Evolutionary conservation across 306 rosid genomes (phyloP), one percentile per base, ranked within the genome.

Genomic region (Luffa acutangula): DNA sequence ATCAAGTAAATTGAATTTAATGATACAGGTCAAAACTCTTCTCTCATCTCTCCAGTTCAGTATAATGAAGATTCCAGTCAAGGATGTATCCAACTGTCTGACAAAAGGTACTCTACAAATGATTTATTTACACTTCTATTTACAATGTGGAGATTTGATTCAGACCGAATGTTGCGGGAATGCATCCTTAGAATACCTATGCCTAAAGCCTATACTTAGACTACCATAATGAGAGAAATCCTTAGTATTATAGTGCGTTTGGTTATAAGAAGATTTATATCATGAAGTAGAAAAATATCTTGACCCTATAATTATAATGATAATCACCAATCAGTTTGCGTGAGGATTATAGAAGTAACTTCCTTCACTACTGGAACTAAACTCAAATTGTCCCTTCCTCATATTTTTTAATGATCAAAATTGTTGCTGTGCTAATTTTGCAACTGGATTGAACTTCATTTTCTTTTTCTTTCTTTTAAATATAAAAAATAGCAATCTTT

Each of bases 21-120:
- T 76, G 57, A 77, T 82, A 72, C 89, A 95, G 96, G 97, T 93
- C 75, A 86, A 81, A 78, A 88, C 92, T 78, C 86, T 89, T 89
- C 66, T 95, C 83, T 86, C 96, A 73, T 81, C 87, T 87, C 96
- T 83, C 81, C 82, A 87, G 77, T 95, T 89, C 83, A 83, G 81
- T 75, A 78, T 95, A 82, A 74, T 91, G 84, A 89, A 87, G 88
- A 85, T 95, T 90, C 85, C 96, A 36, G 89, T 93, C 81, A 89
- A 85, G 86, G 93, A 87, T 90, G 87, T 83, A 83, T 85, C 91
- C 80, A 88, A 84, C 77, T 67, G 81, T 85, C 79, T 82, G 69
- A 86, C 97, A 73, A 86, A 89, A 90, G 99, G 99, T 93, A 82
- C 25, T 43, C 18, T 51, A 20, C 42, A 43, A 48, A 18, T 34